Percentiles rank a stretch among this genome's conserved stretches.
These are phyloP conservation scores for Penicillium vulpinum DNA, from an alignment of 2,329 filamentous ascomycete genomes.

Conservation along the genomic window DNA sequence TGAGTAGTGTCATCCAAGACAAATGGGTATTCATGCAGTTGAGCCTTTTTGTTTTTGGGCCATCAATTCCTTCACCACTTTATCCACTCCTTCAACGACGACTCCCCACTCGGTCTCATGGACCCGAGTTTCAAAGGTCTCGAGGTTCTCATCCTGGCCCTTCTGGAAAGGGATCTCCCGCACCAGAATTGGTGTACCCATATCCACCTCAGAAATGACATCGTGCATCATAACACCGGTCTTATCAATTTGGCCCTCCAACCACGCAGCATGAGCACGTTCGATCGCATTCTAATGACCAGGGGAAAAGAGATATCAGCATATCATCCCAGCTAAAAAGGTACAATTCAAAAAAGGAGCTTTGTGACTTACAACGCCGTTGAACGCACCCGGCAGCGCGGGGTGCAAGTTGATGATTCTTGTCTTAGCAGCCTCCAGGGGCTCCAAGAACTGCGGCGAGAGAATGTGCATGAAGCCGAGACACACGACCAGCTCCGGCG, in stretches of 20 bases:
- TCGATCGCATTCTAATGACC: conserved; percentile 65
- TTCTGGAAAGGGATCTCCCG: conserved; percentile 66
- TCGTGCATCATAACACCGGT: conserved; percentile 89
- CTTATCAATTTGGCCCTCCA: conserved; percentile 64
- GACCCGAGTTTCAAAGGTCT: conserved; percentile 69
- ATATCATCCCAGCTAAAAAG: background rate
- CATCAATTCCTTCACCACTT: conserved; percentile 36
- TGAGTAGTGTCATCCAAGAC: background rate
- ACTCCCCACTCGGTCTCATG: conserved; percentile 74
- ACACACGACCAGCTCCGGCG: conserved; percentile 74
- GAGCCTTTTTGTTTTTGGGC: conserved; percentile 20
- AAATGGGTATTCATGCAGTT: conserved; percentile 4
- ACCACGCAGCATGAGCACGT: conserved; percentile 72
- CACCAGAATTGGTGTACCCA: conserved; percentile 71
- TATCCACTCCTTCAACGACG: conserved; percentile 69
- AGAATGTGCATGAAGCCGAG: conserved; percentile 89
- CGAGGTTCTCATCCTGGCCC: conserved; percentile 61
- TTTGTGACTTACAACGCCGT: conserved; percentile 58
- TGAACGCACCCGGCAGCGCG: conserved; percentile 70
- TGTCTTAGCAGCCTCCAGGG: conserved; percentile 62
- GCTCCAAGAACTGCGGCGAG: conserved; percentile 66
- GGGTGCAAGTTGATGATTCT: conserved; percentile 83
- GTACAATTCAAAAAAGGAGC: background rate
- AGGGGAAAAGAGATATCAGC: background rate
- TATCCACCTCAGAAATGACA: conserved; percentile 77